Conservation (phyloP, 1,284 basidiomycete species). For the Naganishia albida region DNA sequence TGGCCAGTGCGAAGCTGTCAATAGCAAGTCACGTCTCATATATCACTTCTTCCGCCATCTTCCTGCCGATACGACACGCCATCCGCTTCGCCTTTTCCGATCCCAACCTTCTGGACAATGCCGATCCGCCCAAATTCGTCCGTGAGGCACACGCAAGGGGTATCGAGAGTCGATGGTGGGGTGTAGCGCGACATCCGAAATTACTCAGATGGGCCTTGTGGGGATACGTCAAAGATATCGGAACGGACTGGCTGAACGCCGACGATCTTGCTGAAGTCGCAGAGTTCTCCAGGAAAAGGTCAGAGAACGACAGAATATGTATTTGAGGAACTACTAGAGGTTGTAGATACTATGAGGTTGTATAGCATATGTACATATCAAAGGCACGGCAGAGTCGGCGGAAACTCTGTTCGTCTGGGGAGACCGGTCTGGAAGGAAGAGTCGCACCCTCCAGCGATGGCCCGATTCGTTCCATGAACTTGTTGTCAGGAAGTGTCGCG, state of each 20-base stretch:
- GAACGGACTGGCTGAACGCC: slow-evolving; percentile 43
- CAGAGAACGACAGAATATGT: slow-evolving; percentile 13
- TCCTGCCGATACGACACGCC: slow-evolving; percentile 14
- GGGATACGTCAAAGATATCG: slow-evolving; percentile 37
- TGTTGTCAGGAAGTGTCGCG: no score
- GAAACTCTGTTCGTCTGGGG: no score
- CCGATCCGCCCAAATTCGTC: slow-evolving; percentile 13
- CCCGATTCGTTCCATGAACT: no score
- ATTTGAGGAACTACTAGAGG: background rate
- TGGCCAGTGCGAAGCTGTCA: slow-evolving; percentile 41
- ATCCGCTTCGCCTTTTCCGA: slow-evolving; percentile 18
- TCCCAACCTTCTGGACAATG: slow-evolving; percentile 10
- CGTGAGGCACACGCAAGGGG: slow-evolving; percentile 38
- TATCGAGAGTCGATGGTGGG: slow-evolving; percentile 49
- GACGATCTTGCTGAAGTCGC: slow-evolving; percentile 44
- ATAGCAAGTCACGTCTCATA: slow-evolving; percentile 34
- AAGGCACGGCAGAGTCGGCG: background rate
- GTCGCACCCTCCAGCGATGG: no score
- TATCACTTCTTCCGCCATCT: background rate
- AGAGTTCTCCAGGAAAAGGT: slow-evolving; percentile 31
- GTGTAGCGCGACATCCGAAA: slow-evolving; percentile 39
- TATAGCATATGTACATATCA: background rate
- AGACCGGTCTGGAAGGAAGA: no score
- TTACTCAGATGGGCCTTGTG: slow-evolving; percentile 42
- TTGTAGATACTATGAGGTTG: background rate